Evolutionary conservation across 1,284 basidiomycete genomes (phyloP).

Genomic region (Sporisorium graminicola): DNA sequence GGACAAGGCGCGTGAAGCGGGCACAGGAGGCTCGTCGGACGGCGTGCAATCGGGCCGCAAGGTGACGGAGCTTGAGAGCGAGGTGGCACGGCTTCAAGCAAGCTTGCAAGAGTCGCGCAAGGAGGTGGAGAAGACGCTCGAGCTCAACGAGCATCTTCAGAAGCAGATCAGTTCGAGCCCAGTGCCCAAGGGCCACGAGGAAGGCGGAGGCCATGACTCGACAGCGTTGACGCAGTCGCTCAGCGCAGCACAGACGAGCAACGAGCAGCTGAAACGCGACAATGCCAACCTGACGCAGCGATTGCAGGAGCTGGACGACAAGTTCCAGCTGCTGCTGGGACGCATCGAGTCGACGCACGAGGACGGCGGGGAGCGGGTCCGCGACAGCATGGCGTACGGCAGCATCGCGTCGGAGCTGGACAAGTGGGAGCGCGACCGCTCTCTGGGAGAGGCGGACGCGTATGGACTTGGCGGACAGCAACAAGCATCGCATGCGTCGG

Average conservation of each 20-base stretch:
- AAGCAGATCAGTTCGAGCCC: constrained; percentile 29
- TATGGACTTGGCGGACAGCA: constrained; percentile 9
- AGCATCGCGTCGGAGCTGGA: constrained; percentile 64
- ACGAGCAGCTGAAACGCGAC: constrained; percentile 58
- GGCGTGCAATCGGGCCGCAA: constrained; percentile 33
- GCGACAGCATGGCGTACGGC: constrained; percentile 53
- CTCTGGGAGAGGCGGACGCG: constrained; percentile 26
- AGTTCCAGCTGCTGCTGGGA: constrained; percentile 58
- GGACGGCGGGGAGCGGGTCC: constrained; percentile 35
- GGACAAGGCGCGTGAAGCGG: constrained; percentile 36
- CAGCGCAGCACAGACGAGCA: constrained; percentile 42
- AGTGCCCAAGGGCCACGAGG: constrained; percentile 10
- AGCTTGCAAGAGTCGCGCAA: constrained; percentile 44
- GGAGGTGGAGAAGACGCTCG: constrained; percentile 54
- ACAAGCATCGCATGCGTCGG: background rate
- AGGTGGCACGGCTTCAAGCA: constrained; percentile 46
- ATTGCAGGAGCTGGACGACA: constrained; percentile 60
- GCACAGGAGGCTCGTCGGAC: constrained; percentile 11
- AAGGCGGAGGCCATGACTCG: constrained; percentile 14
- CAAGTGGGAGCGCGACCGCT: constrained; percentile 58
- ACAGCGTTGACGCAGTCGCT: constrained; percentile 24
- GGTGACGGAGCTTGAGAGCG: constrained; percentile 51
- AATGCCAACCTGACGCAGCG: constrained; percentile 54
- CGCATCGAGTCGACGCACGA: constrained; percentile 54
- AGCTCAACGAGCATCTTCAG: constrained; percentile 55